Evolutionary conservation across 345 rosid species (phyloP).

Genomic region (Viola odorata): DNA sequence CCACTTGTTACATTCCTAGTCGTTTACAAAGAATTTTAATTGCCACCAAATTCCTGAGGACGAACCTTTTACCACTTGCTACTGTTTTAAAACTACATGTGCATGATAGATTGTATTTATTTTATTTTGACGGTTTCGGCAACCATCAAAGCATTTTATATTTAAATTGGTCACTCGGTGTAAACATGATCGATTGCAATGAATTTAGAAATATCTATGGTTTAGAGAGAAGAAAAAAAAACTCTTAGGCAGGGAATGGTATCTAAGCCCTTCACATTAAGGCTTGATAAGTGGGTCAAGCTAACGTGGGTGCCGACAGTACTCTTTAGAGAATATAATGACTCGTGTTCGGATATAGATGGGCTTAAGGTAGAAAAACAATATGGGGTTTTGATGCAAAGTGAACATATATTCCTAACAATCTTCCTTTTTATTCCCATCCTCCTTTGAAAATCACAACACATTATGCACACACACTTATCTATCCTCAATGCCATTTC

Average conservation of each 20-base stretch:
- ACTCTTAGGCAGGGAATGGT: conserved; percentile 32
- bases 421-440: conserved; percentile 18
- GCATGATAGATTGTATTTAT: no score
- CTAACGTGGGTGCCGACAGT: conserved; percentile 21
- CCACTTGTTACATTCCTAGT: no score
- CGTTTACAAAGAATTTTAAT: no score
- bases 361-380: conserved; percentile 8
- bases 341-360: conserved; percentile 10
- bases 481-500: not conserved
- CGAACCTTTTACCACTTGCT: no score
- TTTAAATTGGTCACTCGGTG: no score
- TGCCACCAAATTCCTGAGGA: no score
- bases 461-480: not conserved
- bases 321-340: conserved; percentile 25
- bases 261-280: conserved; percentile 14
- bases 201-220: not conserved
- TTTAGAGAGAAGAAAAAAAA: not conserved
- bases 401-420: conserved; percentile 23
- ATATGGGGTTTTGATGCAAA: conserved; percentile 16
- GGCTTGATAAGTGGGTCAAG: conserved; percentile 29
- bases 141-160: no score
- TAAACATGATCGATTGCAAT: not conserved
- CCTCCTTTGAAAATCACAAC: conserved; percentile 5
- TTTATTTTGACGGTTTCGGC: no score
- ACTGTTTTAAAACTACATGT: no score